Evolutionary conservation across 345 rosid genomes (phyloP).

Genomic region (Salix dunnii): DNA sequence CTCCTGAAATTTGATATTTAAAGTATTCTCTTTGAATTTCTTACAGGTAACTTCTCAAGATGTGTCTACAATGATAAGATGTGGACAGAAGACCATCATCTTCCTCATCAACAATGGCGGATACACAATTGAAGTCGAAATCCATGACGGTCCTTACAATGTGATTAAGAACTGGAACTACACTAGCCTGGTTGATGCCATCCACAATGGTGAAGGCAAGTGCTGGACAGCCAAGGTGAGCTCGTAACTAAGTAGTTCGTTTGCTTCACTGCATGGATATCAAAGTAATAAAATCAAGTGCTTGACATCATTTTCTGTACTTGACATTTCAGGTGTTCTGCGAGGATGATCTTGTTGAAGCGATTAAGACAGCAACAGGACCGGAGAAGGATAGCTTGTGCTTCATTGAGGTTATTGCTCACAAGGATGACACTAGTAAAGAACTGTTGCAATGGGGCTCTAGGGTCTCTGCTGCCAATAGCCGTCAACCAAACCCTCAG

Average conservation of each 20-base stretch:
- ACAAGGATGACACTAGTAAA: constrained; percentile 86
- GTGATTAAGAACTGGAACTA: constrained; percentile 92
- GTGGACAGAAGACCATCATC: constrained; percentile 60
- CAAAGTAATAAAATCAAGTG: neutral
- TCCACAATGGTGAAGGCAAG: constrained; percentile 72
- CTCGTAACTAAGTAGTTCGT: neutral
- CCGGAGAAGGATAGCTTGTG: constrained; percentile 61
- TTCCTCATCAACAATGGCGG: constrained; percentile 83
- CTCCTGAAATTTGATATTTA: neutral
- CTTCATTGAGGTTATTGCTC: constrained; percentile 71
- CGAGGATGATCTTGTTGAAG: constrained; percentile 64
- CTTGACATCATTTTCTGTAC: neutral
- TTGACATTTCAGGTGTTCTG: constrained; percentile 39
- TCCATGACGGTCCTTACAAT: constrained; percentile 83
- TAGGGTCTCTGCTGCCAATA: constrained; percentile 70
- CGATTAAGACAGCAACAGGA: constrained; percentile 51
- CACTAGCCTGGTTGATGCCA: constrained; percentile 62
- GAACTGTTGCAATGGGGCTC: constrained; percentile 81
- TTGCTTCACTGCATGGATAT: neutral
- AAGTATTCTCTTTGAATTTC: neutral
- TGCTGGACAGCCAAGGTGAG: constrained; percentile 81
- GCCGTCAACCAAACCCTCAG: constrained; percentile 77
- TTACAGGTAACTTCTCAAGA: constrained; percentile 73
- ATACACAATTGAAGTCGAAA: constrained; percentile 79
- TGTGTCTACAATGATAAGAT: constrained; percentile 65